These are phyloP conservation scores for Aspergillus spinulosporus DNA, from an alignment of 2,329 filamentous ascomycete species.

Conservation along the genomic window DNA sequence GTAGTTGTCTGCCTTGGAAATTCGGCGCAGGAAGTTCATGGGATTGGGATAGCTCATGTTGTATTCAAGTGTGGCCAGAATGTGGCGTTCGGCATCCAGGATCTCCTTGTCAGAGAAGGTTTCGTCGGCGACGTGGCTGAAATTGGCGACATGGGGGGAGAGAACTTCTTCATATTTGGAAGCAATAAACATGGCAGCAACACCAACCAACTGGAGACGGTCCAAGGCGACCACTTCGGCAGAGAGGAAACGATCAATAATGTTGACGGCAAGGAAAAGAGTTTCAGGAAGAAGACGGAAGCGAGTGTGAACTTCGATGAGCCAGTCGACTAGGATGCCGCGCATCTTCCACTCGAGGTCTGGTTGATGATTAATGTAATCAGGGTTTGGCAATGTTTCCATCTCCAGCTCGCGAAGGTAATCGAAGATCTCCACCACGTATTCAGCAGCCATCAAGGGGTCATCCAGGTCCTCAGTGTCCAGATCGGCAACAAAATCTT, in stretches of 20 bases:
- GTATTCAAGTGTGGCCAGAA: conserved; percentile 88
- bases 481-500: conserved; percentile 56
- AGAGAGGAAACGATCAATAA: conserved; percentile 96
- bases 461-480: conserved; percentile 89
- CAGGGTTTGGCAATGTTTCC: conserved; percentile 77
- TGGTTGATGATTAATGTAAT: conserved; percentile 94
- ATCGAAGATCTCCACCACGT: conserved; percentile 95
- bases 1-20: conserved; percentile 99
- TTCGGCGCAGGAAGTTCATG: conserved; percentile 98
- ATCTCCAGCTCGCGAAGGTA: conserved; percentile 87
- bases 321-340: conserved; percentile 95
- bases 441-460: conserved; percentile 96
- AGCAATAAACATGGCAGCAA: conserved; percentile 99
- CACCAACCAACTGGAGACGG: conserved; percentile 91
- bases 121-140: conserved; percentile 94
- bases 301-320: conserved; percentile 95
- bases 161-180: conserved; percentile 99
- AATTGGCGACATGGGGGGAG: conserved; percentile 94
- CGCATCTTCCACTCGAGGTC: conserved; percentile 99
- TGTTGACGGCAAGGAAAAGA: conserved; percentile 94
- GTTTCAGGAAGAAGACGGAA: conserved; percentile 96
- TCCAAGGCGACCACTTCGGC: conserved; percentile 94
- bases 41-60: conserved; percentile 98
- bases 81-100: conserved; percentile 91
- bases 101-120: conserved; percentile 95